Base-by-base conservation (phyloP, 2,329 filamentous ascomycete species). In the Bipolaris sorokiniana region DNA sequence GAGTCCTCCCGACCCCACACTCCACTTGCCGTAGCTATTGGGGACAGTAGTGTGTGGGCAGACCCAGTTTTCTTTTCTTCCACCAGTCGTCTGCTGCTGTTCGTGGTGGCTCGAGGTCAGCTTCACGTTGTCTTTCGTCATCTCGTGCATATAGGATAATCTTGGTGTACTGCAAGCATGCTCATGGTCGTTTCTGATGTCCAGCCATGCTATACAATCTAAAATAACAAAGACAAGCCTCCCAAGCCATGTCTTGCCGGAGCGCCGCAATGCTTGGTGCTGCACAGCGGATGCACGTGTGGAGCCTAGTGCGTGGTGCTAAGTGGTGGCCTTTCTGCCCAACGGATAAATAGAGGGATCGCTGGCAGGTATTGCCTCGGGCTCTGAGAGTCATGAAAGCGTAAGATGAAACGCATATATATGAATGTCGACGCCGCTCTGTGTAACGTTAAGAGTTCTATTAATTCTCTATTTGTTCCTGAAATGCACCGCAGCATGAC, bases 61-160 rank as follows among this genome's bases (percentile, higher is more conserved):
- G 54, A 56, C 54, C 50, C 50, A 16, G 18, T 57, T 54, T 49
- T 57, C 10, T 40, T 37, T 49, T 57, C 50, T 44, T 57, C 54
- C 50, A 49, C 50, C 50, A 57, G 45, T 57, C 45, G 53, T 26
- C 11, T 38, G 18, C 46, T 46, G 13, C 1, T 36, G 18, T 11
- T 9, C 5, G 33, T 16, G 11, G 22, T 33, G 10, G 26, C 15
- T 52, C 10, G 16, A 44, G 15, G 16, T 16, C 26, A 26, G 2
- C 23, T 22, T 16, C 18, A 16, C 45, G 33, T 7, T 31, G 6
- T 3, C 20, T 15, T 5, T 33, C 15, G 15, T 20, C 11, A 42
- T 48, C 16, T 20, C 34, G 42, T 22, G 28, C 5, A 3, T 3
- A 22, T 16, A n/a, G 13, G 16, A 36, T 2, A 15, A 45, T 47